Base-by-base conservation (phyloP, 2,329 filamentous ascomycete species). In the Trichoderma sp. region DNA sequence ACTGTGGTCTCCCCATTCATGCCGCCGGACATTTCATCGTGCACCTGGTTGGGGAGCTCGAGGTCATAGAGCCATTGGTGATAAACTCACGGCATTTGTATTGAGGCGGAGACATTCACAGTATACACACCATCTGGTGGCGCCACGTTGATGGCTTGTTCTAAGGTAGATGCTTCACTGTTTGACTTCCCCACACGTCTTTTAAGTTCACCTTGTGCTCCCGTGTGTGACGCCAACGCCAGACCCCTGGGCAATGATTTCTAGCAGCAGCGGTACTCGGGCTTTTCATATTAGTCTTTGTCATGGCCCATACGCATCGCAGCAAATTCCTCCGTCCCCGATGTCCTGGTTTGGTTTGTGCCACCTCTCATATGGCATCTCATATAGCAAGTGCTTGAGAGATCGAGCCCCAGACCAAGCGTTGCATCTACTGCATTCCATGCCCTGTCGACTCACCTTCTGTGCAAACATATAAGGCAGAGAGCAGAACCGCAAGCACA, bases 341-440 rank as follows among this genome's bases (percentile, higher is more conserved):
- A 43, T n/a, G 26, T 9, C 4, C 52, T 21, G 9, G 17, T 43
- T 43, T 14, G 34, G 24, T 26, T 26, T 14, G 1, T 17, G 2
- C 21, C 15, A 9, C 19, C 6, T 26, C 21, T 56, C 15, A 26
- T 17, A 21, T 47, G 1, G 5, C 26, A 47, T n/a, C 21, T 56
- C 15, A 26, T 17, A 21, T 47, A 1, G 5, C 43, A 47, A 24
- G 14, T 5, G 12, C 17, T 34, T 21, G 43, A 47, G 14, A 56
- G 34, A n/a, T 34, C 47, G 26, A 47, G 41, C 5, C 55, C 55
- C n/a, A 58, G 28, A 28, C 41, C n/a, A 7, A 58, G 43, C 14
- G 41, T 58, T 3, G 55, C 26, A 47, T 58, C 55, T 19, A 58
- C 55, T 28, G 55, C 55, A 34, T 19, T 34, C 41, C 55, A 58